Conservation (phyloP, 495 filamentous ascomycete species). For the Annulohypoxylon maeteangense region DNA sequence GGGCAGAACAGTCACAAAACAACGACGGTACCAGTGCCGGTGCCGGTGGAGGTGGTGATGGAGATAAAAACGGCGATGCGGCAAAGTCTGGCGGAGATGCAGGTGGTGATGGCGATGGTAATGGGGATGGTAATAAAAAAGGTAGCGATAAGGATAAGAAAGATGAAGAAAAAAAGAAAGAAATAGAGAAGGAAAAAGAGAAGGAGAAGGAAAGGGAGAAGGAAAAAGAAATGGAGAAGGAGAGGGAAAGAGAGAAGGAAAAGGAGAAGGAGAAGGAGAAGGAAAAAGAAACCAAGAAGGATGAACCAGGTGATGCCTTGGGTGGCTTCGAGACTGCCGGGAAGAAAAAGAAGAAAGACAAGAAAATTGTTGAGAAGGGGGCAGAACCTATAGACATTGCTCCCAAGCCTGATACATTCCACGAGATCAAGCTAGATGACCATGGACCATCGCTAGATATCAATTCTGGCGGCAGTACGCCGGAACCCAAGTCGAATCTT, state of each 20-base stretch:
- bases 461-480: conserved; percentile 46
- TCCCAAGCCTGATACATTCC: conserved; percentile 52
- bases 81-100: conserved; percentile 42
- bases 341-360: conserved; percentile 60
- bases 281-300: conserved; percentile 44
- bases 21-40: conserved; percentile 53
- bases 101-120: conserved; percentile 43
- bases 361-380: conserved; percentile 45
- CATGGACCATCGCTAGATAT: conserved; percentile 52
- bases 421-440: conserved; percentile 63
- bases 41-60: conserved; percentile 41
- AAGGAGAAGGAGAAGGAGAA: conserved; percentile 45
- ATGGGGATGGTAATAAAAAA: conserved; percentile 38
- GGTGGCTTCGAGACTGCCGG: conserved; percentile 42
- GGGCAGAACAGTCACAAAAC: conserved; percentile 55
- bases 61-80: conserved; percentile 48
- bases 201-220: conserved; percentile 34
- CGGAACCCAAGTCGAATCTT: conserved; percentile 45
- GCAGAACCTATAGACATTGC: conserved; percentile 32
- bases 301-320: conserved; percentile 50
- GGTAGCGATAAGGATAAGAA: conserved; percentile 40
- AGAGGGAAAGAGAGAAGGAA: conserved; percentile 45
- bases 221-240: conserved; percentile 37
- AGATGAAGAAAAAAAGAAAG: conserved; percentile 43
- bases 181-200: conserved; percentile 49